Percentiles rank a stretch among this genome's conserved stretches.
Evolutionary conservation across 495 filamentous ascomycete species (phyloP).

Genomic region (Aspergillus kassunensis): DNA sequence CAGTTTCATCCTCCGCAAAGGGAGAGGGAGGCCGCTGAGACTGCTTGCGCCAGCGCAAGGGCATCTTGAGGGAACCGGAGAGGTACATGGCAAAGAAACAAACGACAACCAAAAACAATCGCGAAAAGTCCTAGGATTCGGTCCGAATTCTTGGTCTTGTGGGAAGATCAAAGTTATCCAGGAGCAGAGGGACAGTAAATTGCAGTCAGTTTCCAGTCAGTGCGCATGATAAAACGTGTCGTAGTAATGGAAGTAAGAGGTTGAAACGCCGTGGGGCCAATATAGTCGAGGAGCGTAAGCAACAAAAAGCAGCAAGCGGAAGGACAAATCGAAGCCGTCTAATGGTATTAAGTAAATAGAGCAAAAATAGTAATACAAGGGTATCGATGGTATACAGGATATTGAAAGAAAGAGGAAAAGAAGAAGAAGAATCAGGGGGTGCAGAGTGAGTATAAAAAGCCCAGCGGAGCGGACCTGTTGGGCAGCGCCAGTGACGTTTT

Average conservation of each 20-base stretch:
- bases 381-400: slow-evolving; percentile 11
- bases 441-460: slow-evolving; percentile 15
- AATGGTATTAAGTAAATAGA: slow-evolving; percentile 16
- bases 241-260: slow-evolving; percentile 18
- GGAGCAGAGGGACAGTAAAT: slow-evolving; percentile 16
- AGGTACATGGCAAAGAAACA: slow-evolving; percentile 8
- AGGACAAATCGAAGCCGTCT: slow-evolving; percentile 8
- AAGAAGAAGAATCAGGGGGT: slow-evolving; percentile 2
- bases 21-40: slow-evolving; percentile 39
- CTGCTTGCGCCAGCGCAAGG: slow-evolving; percentile 25
- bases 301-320: slow-evolving; percentile 6
- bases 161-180: slow-evolving; percentile 15
- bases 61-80: slow-evolving; percentile 23
- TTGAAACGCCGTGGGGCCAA: slow-evolving; percentile 17
- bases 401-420: slow-evolving; percentile 12
- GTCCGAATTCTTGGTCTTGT: neutral
- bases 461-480: slow-evolving; percentile 18
- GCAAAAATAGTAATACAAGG: slow-evolving; percentile 14
- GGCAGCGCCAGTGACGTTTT: slow-evolving; percentile 20
- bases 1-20: slow-evolving; percentile 42
- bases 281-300: neutral
- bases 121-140: neutral
- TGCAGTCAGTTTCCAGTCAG: slow-evolving; percentile 17
- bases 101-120: slow-evolving; percentile 6
- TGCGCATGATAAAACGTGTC: slow-evolving; percentile 20